A percentile compares a stretch with the other conserved stretches of the same genome.
phyloP scores from a whole-genome alignment of 1,284 basidiomycete genomes.

The Stereum hirsutum region DNA sequence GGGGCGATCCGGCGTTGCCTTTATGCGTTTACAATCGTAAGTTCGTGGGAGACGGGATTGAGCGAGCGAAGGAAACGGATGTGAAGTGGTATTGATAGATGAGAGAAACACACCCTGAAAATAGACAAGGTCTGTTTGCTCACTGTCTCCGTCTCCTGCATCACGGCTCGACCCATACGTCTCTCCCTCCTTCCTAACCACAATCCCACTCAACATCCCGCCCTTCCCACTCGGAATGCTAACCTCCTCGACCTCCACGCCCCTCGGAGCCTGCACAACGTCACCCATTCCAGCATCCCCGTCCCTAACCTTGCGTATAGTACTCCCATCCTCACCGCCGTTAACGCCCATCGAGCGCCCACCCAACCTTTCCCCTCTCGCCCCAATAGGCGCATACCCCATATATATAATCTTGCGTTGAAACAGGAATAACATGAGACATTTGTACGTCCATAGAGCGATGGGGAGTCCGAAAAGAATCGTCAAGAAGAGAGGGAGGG shows the following conservation, averaged over 20 bases:
- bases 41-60: no score
- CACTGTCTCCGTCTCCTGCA: no score
- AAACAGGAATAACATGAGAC: slow-evolving; percentile 37
- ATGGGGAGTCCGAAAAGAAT: slow-evolving; percentile 30
- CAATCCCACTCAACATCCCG: slow-evolving; percentile 19
- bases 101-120: slow-evolving; percentile 24
- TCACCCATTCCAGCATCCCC: no score
- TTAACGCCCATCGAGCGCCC: no score
- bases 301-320: no score
- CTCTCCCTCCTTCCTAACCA: slow-evolving; percentile 13
- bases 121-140: slow-evolving; percentile 26
- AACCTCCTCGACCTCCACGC: slow-evolving; percentile 20
- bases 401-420: slow-evolving; percentile 46
- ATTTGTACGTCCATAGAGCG: slow-evolving; percentile 39
- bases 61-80: no score
- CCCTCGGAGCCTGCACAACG: slow-evolving; percentile 16
- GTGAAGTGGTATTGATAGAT: no score
- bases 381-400: slow-evolving; percentile 35
- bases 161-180: neutral
- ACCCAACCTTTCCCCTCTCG: slow-evolving; percentile 26
- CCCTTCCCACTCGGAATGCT: slow-evolving; percentile 14
- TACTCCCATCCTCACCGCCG: no score
- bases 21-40: neutral
- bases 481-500: slow-evolving; percentile 18
- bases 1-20: slow-evolving; percentile 45